Conservation (phyloP, 495 filamentous ascomycete genomes). For the Trichoderma asperelloides region DNA sequence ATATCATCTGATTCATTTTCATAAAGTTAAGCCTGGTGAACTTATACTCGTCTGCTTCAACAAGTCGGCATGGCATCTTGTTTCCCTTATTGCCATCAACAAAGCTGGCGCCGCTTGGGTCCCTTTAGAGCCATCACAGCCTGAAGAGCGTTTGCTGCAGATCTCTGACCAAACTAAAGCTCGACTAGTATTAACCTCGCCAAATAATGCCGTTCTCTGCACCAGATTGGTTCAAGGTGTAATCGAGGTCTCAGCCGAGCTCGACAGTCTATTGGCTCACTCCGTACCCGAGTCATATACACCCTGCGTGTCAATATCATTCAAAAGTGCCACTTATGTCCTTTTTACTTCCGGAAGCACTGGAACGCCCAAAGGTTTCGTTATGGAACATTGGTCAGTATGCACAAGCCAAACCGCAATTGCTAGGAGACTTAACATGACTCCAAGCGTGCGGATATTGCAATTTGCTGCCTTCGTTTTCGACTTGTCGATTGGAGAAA, state of each 20-base stretch:
- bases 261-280: conserved; percentile 10
- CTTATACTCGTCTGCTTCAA: background rate
- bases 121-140: background rate
- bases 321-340: background rate
- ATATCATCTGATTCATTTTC: background rate
- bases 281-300: background rate
- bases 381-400: background rate
- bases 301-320: background rate
- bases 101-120: background rate
- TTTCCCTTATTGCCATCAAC: background rate
- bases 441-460: background rate
- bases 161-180: background rate
- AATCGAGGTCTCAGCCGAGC: conserved; percentile 41
- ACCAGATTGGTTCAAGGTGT: conserved; percentile 27
- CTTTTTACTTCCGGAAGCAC: background rate
- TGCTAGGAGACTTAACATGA: conserved; percentile 22
- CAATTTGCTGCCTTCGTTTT: conserved; percentile 25
- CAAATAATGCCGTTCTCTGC: background rate
- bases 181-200: conserved; percentile 35
- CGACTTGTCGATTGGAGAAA: conserved; percentile 43
- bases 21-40: background rate
- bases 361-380: background rate
- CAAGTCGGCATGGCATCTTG: background rate
- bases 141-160: background rate
- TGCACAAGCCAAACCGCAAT: conserved; percentile 29